Evolutionary conservation across 2,329 filamentous ascomycete genomes (phyloP), one percentile per base, ranked within the genome.

Genomic region (Cladosporium oxysporum): DNA sequence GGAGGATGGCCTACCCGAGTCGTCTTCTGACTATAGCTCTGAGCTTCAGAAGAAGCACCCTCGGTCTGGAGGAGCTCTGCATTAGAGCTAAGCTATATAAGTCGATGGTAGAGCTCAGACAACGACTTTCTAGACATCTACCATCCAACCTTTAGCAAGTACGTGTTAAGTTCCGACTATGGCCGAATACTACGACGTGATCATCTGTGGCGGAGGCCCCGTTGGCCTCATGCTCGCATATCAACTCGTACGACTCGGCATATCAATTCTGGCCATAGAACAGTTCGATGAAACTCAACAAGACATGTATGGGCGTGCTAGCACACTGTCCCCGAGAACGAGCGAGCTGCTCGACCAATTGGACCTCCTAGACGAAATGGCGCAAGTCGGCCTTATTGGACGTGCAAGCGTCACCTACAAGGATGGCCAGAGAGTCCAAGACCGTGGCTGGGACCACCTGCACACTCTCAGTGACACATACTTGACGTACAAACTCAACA

Each of bases 321-420:
- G 85, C 66, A 84, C 84, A 0, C 79, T 86, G 2, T 86, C 82
- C 66, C 82, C 83, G 1, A 77, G 84, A 1, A 82, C 80, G 6
- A 77, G 76, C 50, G 84, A 86, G 72, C 81, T 85, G 73, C 79
- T 87, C 1, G 82, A 84, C 62, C 83, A 85, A 66, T 77, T 86
- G 1, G 80, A 78, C 28, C 77, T 86, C 8, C 79, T 80, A 1
- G 82, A 85, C 29, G 75, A 79, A 8, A 78, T 86, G 44, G 77
- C 83, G 3, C 84, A 85, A 72, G 76, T 82, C 62, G 84, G 83
- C 67, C 85, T 86, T 70, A 82, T 83, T 0, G 84, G 83, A 65
- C 79, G 83, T 31, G 77, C 78, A 28, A 84, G 81, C 0, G 82
- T 81, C 0, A 81, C 80, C 5, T 85, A 85, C 73, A 78, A 84